Evolutionary conservation across 2,329 filamentous ascomycete species (phyloP).

Genomic region (Nemania sp.): DNA sequence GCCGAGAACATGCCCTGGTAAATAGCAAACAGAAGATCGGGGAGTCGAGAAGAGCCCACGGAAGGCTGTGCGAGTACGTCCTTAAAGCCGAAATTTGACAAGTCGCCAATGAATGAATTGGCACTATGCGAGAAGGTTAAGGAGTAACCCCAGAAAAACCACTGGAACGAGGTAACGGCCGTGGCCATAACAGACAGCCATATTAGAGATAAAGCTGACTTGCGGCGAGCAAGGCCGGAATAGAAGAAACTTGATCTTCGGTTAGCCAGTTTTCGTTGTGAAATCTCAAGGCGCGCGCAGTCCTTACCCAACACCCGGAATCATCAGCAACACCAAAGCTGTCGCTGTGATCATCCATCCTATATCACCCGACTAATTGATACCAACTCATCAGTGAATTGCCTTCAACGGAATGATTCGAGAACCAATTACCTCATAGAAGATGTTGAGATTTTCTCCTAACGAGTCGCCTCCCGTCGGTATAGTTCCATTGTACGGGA

Average conservation of each 20-base stretch:
- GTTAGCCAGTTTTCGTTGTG: constrained; percentile 29
- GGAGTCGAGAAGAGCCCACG: constrained; percentile 77
- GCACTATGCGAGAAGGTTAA: constrained; percentile 84
- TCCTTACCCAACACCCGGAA: constrained; percentile 82
- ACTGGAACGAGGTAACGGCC: constrained; percentile 87
- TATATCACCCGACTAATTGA: constrained; percentile 76
- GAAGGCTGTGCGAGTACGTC: constrained; percentile 81
- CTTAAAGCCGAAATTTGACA: constrained; percentile 83
- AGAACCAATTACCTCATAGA: constrained; percentile 71
- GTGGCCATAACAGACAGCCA: constrained; percentile 91
- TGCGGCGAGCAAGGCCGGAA: constrained; percentile 87
- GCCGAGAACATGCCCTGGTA: constrained; percentile 91
- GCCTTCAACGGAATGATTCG: constrained; percentile 38
- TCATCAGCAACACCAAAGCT: constrained; percentile 89
- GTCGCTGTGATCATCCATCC: constrained; percentile 86
- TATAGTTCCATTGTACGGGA: constrained; percentile 74
- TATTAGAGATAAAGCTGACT: constrained; percentile 89
- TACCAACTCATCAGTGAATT: constrained; percentile 33
- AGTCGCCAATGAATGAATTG: constrained; percentile 79
- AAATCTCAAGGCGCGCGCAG: neutral
- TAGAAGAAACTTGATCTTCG: constrained; percentile 79
- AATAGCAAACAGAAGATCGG: constrained; percentile 85
- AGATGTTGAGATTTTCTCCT: constrained; percentile 78
- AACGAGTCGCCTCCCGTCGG: constrained; percentile 76
- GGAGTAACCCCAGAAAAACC: constrained; percentile 95